phyloP scores from a whole-genome alignment of 768 basidiomycete genomes.

The Kondoa subrosea region DNA sequence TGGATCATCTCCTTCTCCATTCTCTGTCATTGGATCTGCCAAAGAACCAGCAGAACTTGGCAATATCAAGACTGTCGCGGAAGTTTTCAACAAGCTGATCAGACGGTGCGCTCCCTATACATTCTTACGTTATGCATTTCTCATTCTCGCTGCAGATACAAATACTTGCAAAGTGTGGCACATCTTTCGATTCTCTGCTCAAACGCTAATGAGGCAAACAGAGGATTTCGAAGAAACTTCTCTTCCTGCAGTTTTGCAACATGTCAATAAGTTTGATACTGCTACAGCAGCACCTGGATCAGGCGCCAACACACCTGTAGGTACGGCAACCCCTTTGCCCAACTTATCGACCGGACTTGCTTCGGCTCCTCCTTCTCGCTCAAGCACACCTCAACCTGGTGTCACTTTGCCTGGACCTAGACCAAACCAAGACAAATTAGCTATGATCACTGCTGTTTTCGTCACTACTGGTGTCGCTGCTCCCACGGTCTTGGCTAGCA shows the following conservation, averaged over 20 bases:
- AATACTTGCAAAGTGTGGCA: slow-evolving; percentile 76
- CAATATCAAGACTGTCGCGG: slow-evolving; percentile 81
- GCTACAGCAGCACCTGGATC: slow-evolving; percentile 6
- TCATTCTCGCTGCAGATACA: slow-evolving; percentile 48
- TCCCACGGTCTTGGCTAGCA: slow-evolving; percentile 56
- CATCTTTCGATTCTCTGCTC: too few species aligned
- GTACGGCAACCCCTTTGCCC: not conserved
- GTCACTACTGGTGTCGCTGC: slow-evolving; percentile 67
- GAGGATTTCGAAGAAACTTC: slow-evolving; percentile 71
- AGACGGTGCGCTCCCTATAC: slow-evolving; percentile 48
- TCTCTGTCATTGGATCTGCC: slow-evolving; percentile 61
- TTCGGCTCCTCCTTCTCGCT: slow-evolving; percentile 10
- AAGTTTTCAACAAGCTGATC: slow-evolving; percentile 88
- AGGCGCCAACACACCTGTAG: slow-evolving; percentile 8
- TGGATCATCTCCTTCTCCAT: slow-evolving; percentile 64
- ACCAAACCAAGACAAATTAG: slow-evolving; percentile 61
- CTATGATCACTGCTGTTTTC: slow-evolving; percentile 61
- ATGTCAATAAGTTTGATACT: slow-evolving; percentile 54
- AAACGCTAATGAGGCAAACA: too few species aligned
- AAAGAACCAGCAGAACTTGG: slow-evolving; percentile 60
- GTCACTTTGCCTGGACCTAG: slow-evolving; percentile 36
- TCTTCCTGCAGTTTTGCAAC: slow-evolving; percentile 70
- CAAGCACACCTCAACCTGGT: not conserved
- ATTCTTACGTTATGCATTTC: not conserved
- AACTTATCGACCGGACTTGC: not conserved